Evolutionary conservation across 2,329 filamentous ascomycete genomes (phyloP).

Genomic region (Bretziella fagacearum): DNA sequence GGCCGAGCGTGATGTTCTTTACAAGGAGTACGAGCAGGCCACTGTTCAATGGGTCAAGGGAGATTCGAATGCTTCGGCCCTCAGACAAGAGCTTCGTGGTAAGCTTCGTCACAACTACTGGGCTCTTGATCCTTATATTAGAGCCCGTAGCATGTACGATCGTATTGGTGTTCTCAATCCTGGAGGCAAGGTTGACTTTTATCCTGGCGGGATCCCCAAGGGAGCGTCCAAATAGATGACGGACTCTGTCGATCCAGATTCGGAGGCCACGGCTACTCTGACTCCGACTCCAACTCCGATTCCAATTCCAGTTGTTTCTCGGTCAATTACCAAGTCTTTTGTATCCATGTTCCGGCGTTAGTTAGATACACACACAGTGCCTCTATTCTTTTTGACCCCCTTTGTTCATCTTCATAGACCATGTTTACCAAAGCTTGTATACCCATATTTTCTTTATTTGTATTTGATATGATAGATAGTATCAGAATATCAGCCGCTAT

Average conservation of each 20-base stretch:
- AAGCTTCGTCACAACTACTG: constrained; percentile 64
- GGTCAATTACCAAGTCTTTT: background rate
- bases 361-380: background rate
- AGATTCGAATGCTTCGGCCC: constrained; percentile 33
- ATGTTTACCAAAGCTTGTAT: too few relatives aligned
- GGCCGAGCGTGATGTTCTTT: constrained; percentile 44
- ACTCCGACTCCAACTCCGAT: too few relatives aligned
- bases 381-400: background rate
- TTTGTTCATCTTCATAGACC: background rate
- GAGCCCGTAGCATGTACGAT: constrained; percentile 74
- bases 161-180: constrained; percentile 53
- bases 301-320: background rate
- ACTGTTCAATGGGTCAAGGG: constrained; percentile 58
- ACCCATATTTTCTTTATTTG: background rate
- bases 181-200: constrained; percentile 55
- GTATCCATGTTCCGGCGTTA: background rate
- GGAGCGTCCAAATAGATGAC: background rate
- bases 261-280: background rate
- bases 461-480: constrained; percentile 2
- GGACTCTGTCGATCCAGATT: background rate
- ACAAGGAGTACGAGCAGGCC: constrained; percentile 54
- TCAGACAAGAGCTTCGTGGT: constrained; percentile 44
- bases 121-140: constrained; percentile 71
- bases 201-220: constrained; percentile 26
- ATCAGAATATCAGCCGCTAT: too few relatives aligned